Percentiles rank a stretch among this genome's conserved stretches.
These are phyloP conservation scores for Pilobolus umbonatus DNA, from an alignment of 192 early-diverging fungal species.

Conservation along the genomic window DNA sequence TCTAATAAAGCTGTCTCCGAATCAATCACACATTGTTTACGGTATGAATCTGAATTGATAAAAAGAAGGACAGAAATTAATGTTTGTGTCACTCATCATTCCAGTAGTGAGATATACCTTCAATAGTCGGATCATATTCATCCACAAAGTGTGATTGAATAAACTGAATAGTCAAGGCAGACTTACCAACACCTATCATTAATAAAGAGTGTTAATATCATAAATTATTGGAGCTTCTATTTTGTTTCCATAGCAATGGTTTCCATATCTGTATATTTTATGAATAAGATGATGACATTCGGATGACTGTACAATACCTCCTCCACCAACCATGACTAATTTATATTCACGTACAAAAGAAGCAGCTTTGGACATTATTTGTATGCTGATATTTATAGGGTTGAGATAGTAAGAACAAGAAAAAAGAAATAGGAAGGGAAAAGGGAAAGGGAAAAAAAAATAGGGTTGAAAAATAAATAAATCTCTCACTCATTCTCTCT, in stretches of 20 bases:
- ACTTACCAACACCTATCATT: slow-evolving; percentile 71
- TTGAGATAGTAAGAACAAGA: too few relatives aligned
- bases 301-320: too few relatives aligned
- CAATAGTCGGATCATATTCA: slow-evolving; percentile 97
- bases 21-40: slow-evolving; percentile 94
- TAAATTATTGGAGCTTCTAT: neutral
- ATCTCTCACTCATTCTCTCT: too few relatives aligned
- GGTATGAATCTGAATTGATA: slow-evolving; percentile 73
- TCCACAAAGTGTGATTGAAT: slow-evolving; percentile 83
- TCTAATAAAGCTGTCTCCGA: slow-evolving; percentile 83
- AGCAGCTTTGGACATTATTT: too few relatives aligned
- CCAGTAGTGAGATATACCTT: slow-evolving; percentile 48
- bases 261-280: neutral
- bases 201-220: too few relatives aligned
- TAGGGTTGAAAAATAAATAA: too few relatives aligned
- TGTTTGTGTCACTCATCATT: neutral
- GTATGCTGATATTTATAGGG: too few relatives aligned
- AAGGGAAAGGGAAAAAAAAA: too few relatives aligned
- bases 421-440: too few relatives aligned
- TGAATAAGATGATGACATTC: too few relatives aligned
- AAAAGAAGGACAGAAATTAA: neutral
- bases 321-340: slow-evolving; percentile 79
- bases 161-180: slow-evolving; percentile 81
- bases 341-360: slow-evolving; percentile 58
- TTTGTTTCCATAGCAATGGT: neutral